phyloP scores from a whole-genome alignment of 257 asterid genomes.

The Gentiana macrophylla region DNA sequence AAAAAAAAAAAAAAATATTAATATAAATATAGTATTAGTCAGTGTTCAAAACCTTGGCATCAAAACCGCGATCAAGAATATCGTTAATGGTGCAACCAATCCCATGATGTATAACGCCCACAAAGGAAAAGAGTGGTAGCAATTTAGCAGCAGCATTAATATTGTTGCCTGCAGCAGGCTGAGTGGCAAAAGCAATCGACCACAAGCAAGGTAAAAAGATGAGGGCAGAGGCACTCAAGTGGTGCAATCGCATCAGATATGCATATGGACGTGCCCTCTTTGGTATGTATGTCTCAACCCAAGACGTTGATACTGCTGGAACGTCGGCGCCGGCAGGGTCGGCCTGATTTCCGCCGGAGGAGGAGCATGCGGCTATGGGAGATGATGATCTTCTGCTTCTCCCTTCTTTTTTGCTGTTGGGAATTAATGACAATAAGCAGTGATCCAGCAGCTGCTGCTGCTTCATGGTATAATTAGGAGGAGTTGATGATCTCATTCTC shows the following conservation, averaged over 20 bases:
- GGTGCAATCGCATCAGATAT: background rate
- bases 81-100: background rate
- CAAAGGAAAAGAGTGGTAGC: background rate
- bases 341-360: too few relatives aligned
- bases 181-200: background rate
- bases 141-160: background rate
- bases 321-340: too few relatives aligned
- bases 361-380: too few relatives aligned
- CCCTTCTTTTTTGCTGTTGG: too few relatives aligned
- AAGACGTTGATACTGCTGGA: too few relatives aligned
- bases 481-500: too few relatives aligned
- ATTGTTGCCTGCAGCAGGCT: background rate
- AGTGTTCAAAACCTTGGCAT: constrained; percentile 1
- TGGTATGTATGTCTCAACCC: background rate
- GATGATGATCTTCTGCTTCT: too few relatives aligned
- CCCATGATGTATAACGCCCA: background rate
- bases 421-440: too few relatives aligned
- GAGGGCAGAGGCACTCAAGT: background rate
- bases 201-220: background rate
- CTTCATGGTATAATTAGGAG: too few relatives aligned
- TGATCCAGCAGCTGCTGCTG: too few relatives aligned
- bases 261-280: background rate
- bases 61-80: background rate
- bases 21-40: too few relatives aligned
- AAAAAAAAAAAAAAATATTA: too few relatives aligned